Conservation (phyloP, 345 rosid genomes). For the Lepidium sativum region DNA sequence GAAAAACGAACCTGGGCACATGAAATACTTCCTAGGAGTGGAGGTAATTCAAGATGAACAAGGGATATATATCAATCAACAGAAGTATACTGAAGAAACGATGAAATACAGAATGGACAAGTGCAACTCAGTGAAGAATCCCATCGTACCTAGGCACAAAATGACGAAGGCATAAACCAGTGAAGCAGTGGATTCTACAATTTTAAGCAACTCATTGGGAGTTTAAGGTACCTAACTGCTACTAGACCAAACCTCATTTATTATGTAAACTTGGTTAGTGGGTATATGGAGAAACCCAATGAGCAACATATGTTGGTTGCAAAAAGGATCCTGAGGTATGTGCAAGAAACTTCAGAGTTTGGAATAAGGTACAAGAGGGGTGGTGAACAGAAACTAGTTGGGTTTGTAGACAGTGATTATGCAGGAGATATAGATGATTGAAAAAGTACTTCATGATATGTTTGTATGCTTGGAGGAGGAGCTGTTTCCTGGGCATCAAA, state of each 20-base stretch:
- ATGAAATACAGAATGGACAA: not conserved
- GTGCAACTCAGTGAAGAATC: not conserved
- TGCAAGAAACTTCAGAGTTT: not conserved
- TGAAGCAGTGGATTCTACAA: not conserved
- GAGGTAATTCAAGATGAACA: not conserved
- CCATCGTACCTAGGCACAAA: not conserved
- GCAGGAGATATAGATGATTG: no score
- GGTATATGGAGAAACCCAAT: not conserved
- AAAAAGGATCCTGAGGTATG: not conserved
- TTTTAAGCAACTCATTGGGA: not conserved
- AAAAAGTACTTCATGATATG: not conserved
- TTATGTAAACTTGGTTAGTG: not conserved
- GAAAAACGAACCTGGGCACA: not conserved
- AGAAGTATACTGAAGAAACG: not conserved
- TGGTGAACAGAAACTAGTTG: not conserved
- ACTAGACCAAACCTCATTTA: not conserved
- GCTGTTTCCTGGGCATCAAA: no score
- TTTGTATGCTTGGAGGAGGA: no score
- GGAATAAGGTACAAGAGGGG: not conserved
- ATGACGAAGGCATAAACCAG: not conserved
- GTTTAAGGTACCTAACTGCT: not conserved
- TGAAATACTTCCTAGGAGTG: not conserved
- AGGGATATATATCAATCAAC: not conserved
- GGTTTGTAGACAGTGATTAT: not conserved
- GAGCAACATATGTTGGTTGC: not conserved